phyloP scores from a whole-genome alignment of 1,284 basidiomycete genomes.

The Cryptococcus amylolentus region DNA sequence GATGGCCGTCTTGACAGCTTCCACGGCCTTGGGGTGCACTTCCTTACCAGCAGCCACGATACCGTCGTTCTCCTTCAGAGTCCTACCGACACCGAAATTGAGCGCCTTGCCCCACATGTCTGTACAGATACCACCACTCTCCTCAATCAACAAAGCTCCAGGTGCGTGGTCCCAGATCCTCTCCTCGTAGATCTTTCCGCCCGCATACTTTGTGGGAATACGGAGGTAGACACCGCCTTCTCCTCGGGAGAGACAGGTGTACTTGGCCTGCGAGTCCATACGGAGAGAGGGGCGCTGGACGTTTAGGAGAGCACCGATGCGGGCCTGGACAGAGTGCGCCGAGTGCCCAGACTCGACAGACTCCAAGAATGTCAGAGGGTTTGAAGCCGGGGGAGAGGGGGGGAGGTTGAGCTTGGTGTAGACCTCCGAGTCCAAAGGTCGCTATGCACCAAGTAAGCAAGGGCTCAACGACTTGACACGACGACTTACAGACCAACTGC shows the following conservation, averaged over 20 bases:
- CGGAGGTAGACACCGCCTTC: conserved; percentile 87
- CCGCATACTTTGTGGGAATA: conserved; percentile 66
- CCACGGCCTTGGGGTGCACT: conserved; percentile 65
- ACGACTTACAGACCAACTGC: conserved; percentile 62
- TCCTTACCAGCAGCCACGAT: conserved; percentile 72
- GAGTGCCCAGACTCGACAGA: conserved; percentile 92
- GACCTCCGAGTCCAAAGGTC: conserved; percentile 30
- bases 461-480: not conserved
- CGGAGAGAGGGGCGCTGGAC: conserved; percentile 64
- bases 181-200: conserved; percentile 71
- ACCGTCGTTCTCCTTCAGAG: conserved; percentile 80
- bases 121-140: conserved; percentile 81
- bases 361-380: conserved; percentile 67
- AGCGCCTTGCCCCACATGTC: conserved; percentile 76
- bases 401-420: conserved; percentile 41
- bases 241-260: conserved; percentile 79
- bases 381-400: conserved; percentile 31
- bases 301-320: conserved; percentile 66
- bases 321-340: conserved; percentile 75
- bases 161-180: conserved; percentile 98
- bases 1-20: conserved; percentile 68
- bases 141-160: conserved; percentile 77
- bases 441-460: conserved; percentile 12
- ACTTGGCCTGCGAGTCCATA: conserved; percentile 99
- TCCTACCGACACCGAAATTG: conserved; percentile 83